phyloP scores from a whole-genome alignment of 2,329 filamentous ascomycete genomes.

The Claviceps quebecensis region DNA sequence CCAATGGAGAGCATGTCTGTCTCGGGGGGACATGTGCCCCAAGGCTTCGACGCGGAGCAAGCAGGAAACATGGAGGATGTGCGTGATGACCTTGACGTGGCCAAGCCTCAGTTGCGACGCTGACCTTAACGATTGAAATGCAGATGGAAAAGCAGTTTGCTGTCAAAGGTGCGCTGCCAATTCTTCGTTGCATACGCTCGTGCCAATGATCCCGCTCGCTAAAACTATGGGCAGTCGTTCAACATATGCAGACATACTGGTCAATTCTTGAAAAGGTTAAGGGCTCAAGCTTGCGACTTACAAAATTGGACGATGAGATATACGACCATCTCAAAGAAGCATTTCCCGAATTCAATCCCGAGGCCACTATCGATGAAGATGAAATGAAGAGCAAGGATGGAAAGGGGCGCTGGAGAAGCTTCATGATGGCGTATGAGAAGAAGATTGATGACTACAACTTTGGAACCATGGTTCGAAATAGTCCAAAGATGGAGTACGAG shows the following conservation, averaged over 20 bases:
- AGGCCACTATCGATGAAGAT: constrained; percentile 70
- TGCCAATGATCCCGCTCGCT: neutral
- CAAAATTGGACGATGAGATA: constrained; percentile 91
- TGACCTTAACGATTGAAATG: neutral
- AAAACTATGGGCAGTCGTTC: constrained; percentile 44
- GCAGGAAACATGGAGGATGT: constrained; percentile 42
- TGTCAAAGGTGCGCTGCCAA: constrained; percentile 58
- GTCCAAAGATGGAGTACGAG: constrained; percentile 70
- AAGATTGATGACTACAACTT: constrained; percentile 97
- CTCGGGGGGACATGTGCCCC: constrained; percentile 26
- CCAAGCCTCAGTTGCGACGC: neutral
- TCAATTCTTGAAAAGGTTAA: constrained; percentile 79
- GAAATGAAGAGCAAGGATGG: constrained; percentile 95
- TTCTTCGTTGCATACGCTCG: neutral
- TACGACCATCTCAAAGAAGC: constrained; percentile 73
- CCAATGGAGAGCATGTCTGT: constrained; percentile 24
- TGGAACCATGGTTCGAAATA: constrained; percentile 77
- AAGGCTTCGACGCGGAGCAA: constrained; percentile 45
- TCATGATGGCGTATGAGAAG: constrained; percentile 89
- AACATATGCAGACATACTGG: constrained; percentile 97
- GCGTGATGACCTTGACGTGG: constrained; percentile 17
- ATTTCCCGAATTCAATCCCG: constrained; percentile 86
- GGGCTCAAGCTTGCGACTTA: constrained; percentile 79
- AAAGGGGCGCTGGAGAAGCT: constrained; percentile 89
- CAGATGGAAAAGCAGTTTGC: constrained; percentile 99